phyloP scores from a whole-genome alignment of 331 rosid species.

The Rosa hybrid region DNA sequence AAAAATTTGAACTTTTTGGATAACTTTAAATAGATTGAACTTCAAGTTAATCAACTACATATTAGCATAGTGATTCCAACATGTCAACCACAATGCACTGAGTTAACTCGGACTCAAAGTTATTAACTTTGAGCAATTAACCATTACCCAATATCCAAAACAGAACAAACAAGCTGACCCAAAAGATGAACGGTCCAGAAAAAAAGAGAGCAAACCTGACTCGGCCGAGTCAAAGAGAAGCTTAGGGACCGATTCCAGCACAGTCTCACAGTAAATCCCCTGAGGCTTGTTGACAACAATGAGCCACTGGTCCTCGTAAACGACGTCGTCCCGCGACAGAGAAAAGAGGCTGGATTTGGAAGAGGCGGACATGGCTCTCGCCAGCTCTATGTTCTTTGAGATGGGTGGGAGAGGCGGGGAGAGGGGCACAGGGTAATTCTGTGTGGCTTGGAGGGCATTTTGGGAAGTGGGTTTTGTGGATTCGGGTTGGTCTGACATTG shows the following conservation, averaged over 20 bases:
- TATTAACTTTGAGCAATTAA: background rate
- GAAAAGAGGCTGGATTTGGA: constrained; percentile 60
- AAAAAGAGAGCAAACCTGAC: constrained; percentile 26
- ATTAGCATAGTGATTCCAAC: background rate
- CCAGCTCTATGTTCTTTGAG: constrained; percentile 73
- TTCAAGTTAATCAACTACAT: background rate
- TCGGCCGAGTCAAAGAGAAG: constrained; percentile 35
- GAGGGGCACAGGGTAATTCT: constrained; percentile 61
- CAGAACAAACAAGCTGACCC: background rate
- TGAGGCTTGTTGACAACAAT: constrained; percentile 74
- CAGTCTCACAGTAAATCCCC: constrained; percentile 78
- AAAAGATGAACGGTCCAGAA: background rate
- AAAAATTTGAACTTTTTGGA: no score
- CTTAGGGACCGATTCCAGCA: constrained; percentile 54
- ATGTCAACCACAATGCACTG: background rate
- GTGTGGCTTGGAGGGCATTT: constrained; percentile 25
- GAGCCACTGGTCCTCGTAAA: constrained; percentile 70
- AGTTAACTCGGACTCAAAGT: background rate
- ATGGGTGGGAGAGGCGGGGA: constrained; percentile 70
- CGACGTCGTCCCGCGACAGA: constrained; percentile 42
- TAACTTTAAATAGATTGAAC: no score
- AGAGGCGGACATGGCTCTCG: constrained; percentile 67
- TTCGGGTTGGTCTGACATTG: constrained; percentile 45
- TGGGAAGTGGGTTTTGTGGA: constrained; percentile 30
- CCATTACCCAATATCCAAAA: background rate